These are phyloP conservation scores for Plasmodium yoelii DNA, from an alignment of 169 alveolate species.

Conservation along the genomic window DNA sequence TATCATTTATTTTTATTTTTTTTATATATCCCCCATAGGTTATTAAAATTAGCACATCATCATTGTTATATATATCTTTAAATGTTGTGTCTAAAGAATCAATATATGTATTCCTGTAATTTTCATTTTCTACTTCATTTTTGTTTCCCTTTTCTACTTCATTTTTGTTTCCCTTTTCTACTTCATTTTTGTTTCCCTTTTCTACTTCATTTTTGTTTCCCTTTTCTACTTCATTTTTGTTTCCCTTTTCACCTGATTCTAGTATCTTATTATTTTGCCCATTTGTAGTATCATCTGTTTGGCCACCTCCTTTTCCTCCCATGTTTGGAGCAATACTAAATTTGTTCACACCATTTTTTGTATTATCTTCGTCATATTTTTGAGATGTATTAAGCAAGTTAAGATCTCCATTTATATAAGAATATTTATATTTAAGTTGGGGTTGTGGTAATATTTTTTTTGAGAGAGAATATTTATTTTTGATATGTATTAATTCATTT, in stretches of 20 bases:
- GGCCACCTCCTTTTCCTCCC: neutral
- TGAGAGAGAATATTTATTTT: slow-evolving; percentile 34
- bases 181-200: neutral
- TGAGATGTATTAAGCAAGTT: too few species aligned
- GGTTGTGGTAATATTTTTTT: slow-evolving; percentile 8
- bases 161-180: too few species aligned
- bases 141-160: neutral
- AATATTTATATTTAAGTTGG: slow-evolving; percentile 26
- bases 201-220: neutral
- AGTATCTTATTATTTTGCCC: neutral
- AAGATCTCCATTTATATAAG: slow-evolving; percentile 14
- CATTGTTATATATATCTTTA: slow-evolving; percentile 46
- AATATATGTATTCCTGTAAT: slow-evolving; percentile 57
- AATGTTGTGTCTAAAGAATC: slow-evolving; percentile 33
- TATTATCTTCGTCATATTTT: neutral
- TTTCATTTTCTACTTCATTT: neutral
- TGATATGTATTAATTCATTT: slow-evolving; percentile 62
- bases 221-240: neutral
- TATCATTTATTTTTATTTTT: slow-evolving; percentile 54
- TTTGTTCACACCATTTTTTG: neutral
- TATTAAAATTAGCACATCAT: slow-evolving; percentile 49
- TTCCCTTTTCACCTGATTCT: neutral
- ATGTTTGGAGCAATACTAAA: neutral
- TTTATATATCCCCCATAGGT: slow-evolving; percentile 71
- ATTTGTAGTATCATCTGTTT: neutral